Percentiles rank a stretch among this genome's conserved stretches.
Evolutionary conservation across 345 rosid genomes (phyloP).

Genomic region (Turritis glabra): DNA sequence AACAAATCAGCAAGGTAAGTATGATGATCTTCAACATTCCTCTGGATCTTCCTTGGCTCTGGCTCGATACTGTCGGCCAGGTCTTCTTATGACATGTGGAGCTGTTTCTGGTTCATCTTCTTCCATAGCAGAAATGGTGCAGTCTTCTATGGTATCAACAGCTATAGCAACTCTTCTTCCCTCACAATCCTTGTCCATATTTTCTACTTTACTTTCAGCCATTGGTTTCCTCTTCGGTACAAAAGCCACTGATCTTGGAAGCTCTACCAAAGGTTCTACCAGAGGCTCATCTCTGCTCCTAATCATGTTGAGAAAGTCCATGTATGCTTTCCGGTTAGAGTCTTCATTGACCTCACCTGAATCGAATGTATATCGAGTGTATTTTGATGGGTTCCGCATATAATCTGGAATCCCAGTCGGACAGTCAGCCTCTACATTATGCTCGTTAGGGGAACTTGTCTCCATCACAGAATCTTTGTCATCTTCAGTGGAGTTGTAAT

Average conservation of each 20-base stretch:
- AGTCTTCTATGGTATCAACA: slow-evolving; percentile 41
- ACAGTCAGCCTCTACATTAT: slow-evolving; percentile 28
- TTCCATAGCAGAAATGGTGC: slow-evolving; percentile 57
- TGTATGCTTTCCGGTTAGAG: slow-evolving; percentile 60
- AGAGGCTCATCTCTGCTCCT: slow-evolving; percentile 40
- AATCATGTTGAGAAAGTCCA: slow-evolving; percentile 57
- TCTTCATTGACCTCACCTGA: slow-evolving; percentile 63
- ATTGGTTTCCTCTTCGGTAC: slow-evolving; percentile 59
- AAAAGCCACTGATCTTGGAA: slow-evolving; percentile 60
- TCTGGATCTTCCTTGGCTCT: slow-evolving; percentile 49
- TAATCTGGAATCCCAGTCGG: slow-evolving; percentile 68
- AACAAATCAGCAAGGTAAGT: neutral
- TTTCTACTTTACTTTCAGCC: slow-evolving; percentile 32
- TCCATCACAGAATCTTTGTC: slow-evolving; percentile 40
- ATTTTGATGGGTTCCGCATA: slow-evolving; percentile 71
- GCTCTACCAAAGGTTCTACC: slow-evolving; percentile 43
- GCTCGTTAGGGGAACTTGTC: slow-evolving; percentile 26
- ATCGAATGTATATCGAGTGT: slow-evolving; percentile 67
- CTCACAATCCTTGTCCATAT: slow-evolving; percentile 28
- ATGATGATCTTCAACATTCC: slow-evolving; percentile 21
- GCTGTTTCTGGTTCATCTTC: slow-evolving; percentile 61
- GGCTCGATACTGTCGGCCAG: slow-evolving; percentile 59
- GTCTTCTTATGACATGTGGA: slow-evolving; percentile 26
- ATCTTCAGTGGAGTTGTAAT: slow-evolving; percentile 37
- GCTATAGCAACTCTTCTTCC: slow-evolving; percentile 49